These are phyloP conservation scores for Camelina neglecta DNA, from an alignment of 345 rosid genomes.

Conservation along the genomic window DNA sequence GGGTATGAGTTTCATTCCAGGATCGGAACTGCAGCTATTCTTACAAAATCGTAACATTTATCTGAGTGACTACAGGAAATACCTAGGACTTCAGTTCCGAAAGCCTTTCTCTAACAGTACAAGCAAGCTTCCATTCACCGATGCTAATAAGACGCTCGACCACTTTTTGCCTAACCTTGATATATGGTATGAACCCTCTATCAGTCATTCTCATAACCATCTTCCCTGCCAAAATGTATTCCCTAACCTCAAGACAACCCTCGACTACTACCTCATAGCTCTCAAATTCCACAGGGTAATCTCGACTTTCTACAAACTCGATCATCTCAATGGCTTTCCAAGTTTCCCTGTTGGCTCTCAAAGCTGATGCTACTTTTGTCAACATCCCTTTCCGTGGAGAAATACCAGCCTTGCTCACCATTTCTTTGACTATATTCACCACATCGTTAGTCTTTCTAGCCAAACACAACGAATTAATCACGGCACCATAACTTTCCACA, in stretches of 20 bases:
- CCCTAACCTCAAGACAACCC: conserved; percentile 70
- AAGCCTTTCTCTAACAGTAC: conserved; percentile 71
- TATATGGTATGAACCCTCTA: conserved; percentile 80
- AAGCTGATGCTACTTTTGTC: conserved; percentile 59
- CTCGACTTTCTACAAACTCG: conserved; percentile 68
- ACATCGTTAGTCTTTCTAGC: conserved; percentile 64
- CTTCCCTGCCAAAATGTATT: conserved; percentile 77
- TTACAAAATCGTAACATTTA: conserved; percentile 40
- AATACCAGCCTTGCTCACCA: conserved; percentile 72
- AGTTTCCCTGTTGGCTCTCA: conserved; percentile 68
- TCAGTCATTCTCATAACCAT: conserved; percentile 70
- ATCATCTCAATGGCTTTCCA: conserved; percentile 71
- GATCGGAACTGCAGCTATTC: conserved; percentile 27
- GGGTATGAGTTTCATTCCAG: conserved; percentile 19
- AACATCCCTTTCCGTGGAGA: conserved; percentile 67
- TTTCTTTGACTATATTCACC: conserved; percentile 63
- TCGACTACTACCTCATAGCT: conserved; percentile 63
- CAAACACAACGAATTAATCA: conserved; percentile 58
- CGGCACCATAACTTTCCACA: conserved; percentile 63
- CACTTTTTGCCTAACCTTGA: conserved; percentile 72
- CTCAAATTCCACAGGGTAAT: conserved; percentile 63
- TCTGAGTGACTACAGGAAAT: conserved; percentile 15
- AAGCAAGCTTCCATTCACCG: conserved; percentile 71
- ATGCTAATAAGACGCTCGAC: conserved; percentile 61
- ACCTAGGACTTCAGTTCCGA: conserved; percentile 61